Percentiles rank a stretch among this genome's conserved stretches.
These are phyloP conservation scores for Thermothelomyces thermophilus DNA, from an alignment of 2,329 filamentous ascomycete species.

Conservation along the genomic window DNA sequence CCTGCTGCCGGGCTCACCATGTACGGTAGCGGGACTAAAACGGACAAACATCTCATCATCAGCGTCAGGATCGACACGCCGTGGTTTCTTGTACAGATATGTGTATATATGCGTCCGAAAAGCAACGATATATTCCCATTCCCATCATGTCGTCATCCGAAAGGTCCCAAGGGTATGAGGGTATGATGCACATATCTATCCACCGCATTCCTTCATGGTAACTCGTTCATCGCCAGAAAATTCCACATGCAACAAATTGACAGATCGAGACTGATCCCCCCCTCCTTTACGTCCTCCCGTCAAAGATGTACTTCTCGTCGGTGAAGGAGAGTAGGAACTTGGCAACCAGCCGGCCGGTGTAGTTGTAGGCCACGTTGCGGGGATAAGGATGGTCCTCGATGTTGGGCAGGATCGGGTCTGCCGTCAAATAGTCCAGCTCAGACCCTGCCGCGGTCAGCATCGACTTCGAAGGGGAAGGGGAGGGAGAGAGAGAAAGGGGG, in stretches of 20 bases:
- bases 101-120: background rate
- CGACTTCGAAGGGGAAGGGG: background rate
- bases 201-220: no score
- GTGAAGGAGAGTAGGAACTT: slow-evolving; percentile 51
- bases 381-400: slow-evolving; percentile 41
- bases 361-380: slow-evolving; percentile 42
- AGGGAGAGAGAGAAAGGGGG: background rate
- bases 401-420: slow-evolving; percentile 41
- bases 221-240: no score
- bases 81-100: background rate
- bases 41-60: slow-evolving; percentile 48
- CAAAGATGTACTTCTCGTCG: slow-evolving; percentile 36
- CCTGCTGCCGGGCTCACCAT: slow-evolving; percentile 48
- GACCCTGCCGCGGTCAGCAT: slow-evolving; percentile 27
- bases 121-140: no score
- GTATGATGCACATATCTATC: no score
- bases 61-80: background rate
- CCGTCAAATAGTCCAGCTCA: slow-evolving; percentile 40
- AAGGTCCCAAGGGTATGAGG: background rate
- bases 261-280: background rate
- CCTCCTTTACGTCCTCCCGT: slow-evolving; percentile 14
- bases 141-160: background rate
- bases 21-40: slow-evolving; percentile 59
- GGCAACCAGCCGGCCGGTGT: slow-evolving; percentile 46
- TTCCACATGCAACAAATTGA: background rate